phyloP scores from a whole-genome alignment of 176 grass and related monocot species.

The Oryza glaberrima region DNA sequence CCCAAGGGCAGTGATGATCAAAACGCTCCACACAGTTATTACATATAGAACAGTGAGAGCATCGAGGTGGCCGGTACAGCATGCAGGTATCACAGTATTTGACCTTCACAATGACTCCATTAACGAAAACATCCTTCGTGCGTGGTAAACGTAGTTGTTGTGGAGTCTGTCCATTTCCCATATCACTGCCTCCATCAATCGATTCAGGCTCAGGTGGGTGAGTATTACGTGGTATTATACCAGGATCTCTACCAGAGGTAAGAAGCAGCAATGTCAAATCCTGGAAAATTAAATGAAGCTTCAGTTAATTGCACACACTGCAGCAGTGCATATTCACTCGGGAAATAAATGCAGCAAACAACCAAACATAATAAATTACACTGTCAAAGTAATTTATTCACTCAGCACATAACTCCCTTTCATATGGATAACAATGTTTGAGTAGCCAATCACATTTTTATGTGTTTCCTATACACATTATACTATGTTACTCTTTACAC shows the following conservation, averaged over 20 bases:
- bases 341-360: not conserved
- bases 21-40: conserved; percentile 97
- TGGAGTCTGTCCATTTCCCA: conserved; percentile 65
- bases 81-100: conserved; percentile 98
- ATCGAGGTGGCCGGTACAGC: conserved; percentile 90
- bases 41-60: conserved; percentile 93
- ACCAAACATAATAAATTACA: not conserved
- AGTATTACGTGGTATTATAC: conserved; percentile 84
- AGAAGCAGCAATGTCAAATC: conserved; percentile 85
- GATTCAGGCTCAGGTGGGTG: conserved; percentile 86
- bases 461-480: not conserved
- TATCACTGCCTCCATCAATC: conserved; percentile 52
- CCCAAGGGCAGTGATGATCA: conserved; percentile 98
- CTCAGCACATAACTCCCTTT: not conserved
- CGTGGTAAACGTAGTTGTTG: conserved; percentile 80
- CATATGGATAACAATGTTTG: not conserved
- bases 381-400: not conserved
- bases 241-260: conserved; percentile 92
- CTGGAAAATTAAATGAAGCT: conserved; percentile 54
- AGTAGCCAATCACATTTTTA: not conserved
- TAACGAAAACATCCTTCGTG: conserved; percentile 77
- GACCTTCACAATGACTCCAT: conserved; percentile 77
- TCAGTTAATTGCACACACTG: not conserved
- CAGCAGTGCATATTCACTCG: not conserved
- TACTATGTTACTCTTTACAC: not conserved